phyloP scores from a whole-genome alignment of 2,329 filamentous ascomycete species.

The Harringtonia aguacate region DNA sequence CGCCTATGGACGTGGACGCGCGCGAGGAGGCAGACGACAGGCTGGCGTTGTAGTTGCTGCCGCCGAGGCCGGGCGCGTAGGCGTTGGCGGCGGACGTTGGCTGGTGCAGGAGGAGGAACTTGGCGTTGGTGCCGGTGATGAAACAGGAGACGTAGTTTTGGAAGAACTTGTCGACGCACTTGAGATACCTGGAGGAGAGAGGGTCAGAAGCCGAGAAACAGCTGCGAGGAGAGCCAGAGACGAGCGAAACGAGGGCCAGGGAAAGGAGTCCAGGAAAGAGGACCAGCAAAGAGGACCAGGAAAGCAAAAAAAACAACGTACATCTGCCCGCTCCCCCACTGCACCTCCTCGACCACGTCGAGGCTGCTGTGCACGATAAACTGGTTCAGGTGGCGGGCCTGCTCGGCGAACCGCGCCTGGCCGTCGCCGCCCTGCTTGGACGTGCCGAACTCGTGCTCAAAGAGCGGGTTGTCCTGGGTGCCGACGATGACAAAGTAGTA shows the following conservation, averaged over 20 bases:
- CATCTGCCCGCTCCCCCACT: conserved; percentile 84
- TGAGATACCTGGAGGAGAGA: conserved; percentile 62
- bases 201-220: too few relatives aligned
- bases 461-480: conserved; percentile 89
- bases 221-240: not conserved
- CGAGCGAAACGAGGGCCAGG: not conserved
- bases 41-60: conserved; percentile 21
- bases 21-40: conserved; percentile 28
- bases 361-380: conserved; percentile 92
- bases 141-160: conserved; percentile 93
- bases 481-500: conserved; percentile 98
- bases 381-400: conserved; percentile 89
- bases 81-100: conserved; percentile 30
- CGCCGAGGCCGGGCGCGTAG: conserved; percentile 12
- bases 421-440: conserved; percentile 95
- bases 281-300: not conserved
- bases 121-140: conserved; percentile 82
- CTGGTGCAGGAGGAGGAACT: conserved; percentile 89
- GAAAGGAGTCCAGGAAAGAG: not conserved
- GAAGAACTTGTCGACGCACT: conserved; percentile 93
- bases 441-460: conserved; percentile 94
- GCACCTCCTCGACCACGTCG: conserved; percentile 91
- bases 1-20: conserved; percentile 60
- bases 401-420: conserved; percentile 74
- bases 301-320: too few relatives aligned